Percentiles rank a stretch among this genome's conserved stretches.
Evolutionary conservation across 164 flowering plant species (phyloP).

Genomic region (Hamamelis virginiana): DNA sequence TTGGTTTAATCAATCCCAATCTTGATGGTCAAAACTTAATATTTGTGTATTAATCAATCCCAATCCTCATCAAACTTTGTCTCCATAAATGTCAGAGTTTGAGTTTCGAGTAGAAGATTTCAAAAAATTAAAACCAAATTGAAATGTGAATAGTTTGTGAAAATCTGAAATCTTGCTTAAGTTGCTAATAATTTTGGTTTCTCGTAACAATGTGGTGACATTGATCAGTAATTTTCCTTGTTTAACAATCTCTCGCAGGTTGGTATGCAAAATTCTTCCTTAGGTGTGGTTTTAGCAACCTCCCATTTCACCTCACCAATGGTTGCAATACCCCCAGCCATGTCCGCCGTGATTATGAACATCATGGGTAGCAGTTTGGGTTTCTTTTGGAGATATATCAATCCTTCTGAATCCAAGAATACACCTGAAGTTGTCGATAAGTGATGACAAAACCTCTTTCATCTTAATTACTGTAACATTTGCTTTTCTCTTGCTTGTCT

Average conservation of each 20-base stretch:
- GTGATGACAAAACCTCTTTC: not conserved
- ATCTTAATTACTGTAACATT: not conserved
- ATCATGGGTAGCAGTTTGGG: slow-evolving; percentile 85
- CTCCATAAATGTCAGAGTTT: too few relatives aligned
- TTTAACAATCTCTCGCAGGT: slow-evolving; percentile 41
- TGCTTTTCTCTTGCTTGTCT: not conserved
- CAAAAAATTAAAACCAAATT: too few relatives aligned
- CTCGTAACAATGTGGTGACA: too few relatives aligned
- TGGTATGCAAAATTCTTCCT: slow-evolving; percentile 86
- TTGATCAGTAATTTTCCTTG: not conserved
- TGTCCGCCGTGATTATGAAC: slow-evolving; percentile 86
- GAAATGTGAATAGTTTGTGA: too few relatives aligned
- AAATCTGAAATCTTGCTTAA: too few relatives aligned
- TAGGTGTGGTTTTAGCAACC: slow-evolving; percentile 81
- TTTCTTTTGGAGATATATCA: slow-evolving; percentile 59
- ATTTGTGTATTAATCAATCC: too few relatives aligned
- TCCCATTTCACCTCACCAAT: slow-evolving; percentile 73
- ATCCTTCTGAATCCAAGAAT: slow-evolving; percentile 44
- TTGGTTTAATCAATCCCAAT: too few relatives aligned
- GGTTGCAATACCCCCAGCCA: slow-evolving; percentile 76
- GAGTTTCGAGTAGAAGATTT: too few relatives aligned
- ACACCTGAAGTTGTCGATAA: not conserved
- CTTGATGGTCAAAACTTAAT: too few relatives aligned
- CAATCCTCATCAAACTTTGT: too few relatives aligned
- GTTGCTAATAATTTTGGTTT: too few relatives aligned